phyloP scores from a whole-genome alignment of 2,329 filamentous ascomycete genomes.

The Penicillium sumatraense region DNA sequence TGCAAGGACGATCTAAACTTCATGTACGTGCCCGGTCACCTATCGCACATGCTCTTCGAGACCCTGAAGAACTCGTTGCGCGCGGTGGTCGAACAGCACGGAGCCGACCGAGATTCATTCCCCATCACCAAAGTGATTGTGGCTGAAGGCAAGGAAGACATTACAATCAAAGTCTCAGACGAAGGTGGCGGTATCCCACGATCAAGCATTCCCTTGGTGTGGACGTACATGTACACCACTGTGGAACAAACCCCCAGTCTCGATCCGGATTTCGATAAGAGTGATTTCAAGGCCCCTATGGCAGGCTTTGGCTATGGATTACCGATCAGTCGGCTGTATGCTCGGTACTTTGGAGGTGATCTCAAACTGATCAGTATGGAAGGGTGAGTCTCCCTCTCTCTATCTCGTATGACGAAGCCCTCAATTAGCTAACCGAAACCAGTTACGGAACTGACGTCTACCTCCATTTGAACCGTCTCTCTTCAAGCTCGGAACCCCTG shows the following conservation, averaged over 20 bases:
- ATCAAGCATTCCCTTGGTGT: constrained; percentile 93
- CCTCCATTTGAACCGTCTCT: constrained; percentile 93
- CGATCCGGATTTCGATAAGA: constrained; percentile 98
- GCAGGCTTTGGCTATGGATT: constrained; percentile 98
- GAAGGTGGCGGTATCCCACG: constrained; percentile 95
- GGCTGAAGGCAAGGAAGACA: constrained; percentile 96
- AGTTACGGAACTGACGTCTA: constrained; percentile 99
- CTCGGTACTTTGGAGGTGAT: constrained; percentile 95
- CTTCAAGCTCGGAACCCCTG: constrained; percentile 91
- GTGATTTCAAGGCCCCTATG: constrained; percentile 99
- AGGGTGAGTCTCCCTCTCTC: constrained; percentile 67
- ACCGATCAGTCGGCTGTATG: constrained; percentile 91
- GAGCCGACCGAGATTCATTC: constrained; percentile 93
- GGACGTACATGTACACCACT: constrained; percentile 99
- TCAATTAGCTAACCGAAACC: constrained; percentile 15
- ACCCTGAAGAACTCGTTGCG: constrained; percentile 97
- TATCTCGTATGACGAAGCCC: constrained; percentile 12
- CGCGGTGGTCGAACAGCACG: constrained; percentile 93
- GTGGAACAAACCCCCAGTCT: constrained; percentile 93
- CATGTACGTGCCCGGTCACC: constrained; percentile 99
- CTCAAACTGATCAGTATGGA: constrained; percentile 99
- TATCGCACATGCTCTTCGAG: constrained; percentile 99
- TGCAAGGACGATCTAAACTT: constrained; percentile 94
- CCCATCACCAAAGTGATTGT: constrained; percentile 97
- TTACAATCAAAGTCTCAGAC: constrained; percentile 97